Evolutionary conservation across 2,329 filamentous ascomycete genomes (phyloP), one percentile per base, ranked within the genome.

Genomic region (Onygenales sp.): DNA sequence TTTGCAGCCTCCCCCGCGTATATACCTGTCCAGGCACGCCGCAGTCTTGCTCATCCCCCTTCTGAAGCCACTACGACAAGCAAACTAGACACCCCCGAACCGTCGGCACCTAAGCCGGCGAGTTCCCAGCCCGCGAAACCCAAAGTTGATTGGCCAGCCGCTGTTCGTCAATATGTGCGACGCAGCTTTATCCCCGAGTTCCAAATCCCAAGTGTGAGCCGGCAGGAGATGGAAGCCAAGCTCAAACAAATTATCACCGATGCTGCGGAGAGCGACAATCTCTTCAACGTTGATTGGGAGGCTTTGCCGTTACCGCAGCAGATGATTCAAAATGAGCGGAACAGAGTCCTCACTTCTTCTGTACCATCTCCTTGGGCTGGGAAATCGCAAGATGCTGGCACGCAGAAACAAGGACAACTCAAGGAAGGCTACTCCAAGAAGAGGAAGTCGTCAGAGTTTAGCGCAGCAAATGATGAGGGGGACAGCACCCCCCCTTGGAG

Each of bases 91-190:
- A 17, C 57, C 59, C 51, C 65, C 58, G 60, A 62, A 59, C 57
- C 63, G 58, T 59, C 65, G 58, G 59, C 62, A 56, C 57, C 64
- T 44, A 61, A 46, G 37, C 5, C 42, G 21, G 32, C 66, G 55
- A 43, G 56, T 43, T 42, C 53, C 67, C 61, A 64, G 48, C 48
- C 60, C 56, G 52, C 71, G 57, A 76, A 78, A 68, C 72, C 73
- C 77, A 65, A 88, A 86, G 74, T 84, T 62, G 82, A 86, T 61
- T 97, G 89, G 85, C 85, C 90, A 34, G 75, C 81, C 43, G 81
- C 85, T n/a, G 88, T 97, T 56, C 87, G 90, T 62, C 77, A 80
- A 59, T 97, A 96, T 72, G 92, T 97, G 34, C 86, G 90, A 64
- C 84, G 90, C 64, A 91, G 90, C 31, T 97, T 97, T 67, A 83